Base-by-base conservation (phyloP, 345 rosid genomes). In the Cochlearia excelsa region DNA sequence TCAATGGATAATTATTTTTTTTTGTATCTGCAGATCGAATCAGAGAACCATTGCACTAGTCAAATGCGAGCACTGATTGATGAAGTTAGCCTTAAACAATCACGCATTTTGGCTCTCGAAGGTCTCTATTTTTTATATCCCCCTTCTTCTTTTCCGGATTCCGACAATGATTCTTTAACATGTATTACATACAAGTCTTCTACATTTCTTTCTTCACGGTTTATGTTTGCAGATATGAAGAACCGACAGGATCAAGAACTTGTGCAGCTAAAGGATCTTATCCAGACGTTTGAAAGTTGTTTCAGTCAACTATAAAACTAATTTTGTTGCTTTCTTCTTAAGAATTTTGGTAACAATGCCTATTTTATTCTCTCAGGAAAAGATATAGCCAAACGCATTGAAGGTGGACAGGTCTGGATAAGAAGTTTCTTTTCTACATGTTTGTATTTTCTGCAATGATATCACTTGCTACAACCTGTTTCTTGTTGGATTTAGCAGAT, bases 41-140 rank as follows among this genome's bases (percentile, higher is more conserved):
- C 96, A 0, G 96, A 93, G 75, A 83, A 71, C 67, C 87, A 77
- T 54, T 89, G 96, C 61, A 78, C 95, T 2, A 79, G 80, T 75
- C 90, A 90, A 81, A 75, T 74, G 85, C 80, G 83, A 37, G 50
- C 78, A 6, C 78, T 93, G 5, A 85, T 85, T 38, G 97, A 93
- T 74, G 88, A 90, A 75, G 85, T 85, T 10, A 87, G 96, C 75
- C 69, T 61, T 11, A 92, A 82, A 58, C 97, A 87, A 56, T 79
- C 81, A 1, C 77, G 61, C n/a, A 84, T 93, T 75, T 75, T 93
- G 46, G 72, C 83, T 38, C 80, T 93, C 5, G 80, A 90, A 85
- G 96, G 99, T 90, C 38, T 52, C 54, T 7, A 9, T 46, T 31
- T 40, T 4, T 2, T 54, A 33, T 28, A 37, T 3, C 7, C 40